Evolutionary conservation across 2,329 filamentous ascomycete genomes (phyloP), one percentile per base, ranked within the genome.

Genomic region (Penicillium hesseltinei): DNA sequence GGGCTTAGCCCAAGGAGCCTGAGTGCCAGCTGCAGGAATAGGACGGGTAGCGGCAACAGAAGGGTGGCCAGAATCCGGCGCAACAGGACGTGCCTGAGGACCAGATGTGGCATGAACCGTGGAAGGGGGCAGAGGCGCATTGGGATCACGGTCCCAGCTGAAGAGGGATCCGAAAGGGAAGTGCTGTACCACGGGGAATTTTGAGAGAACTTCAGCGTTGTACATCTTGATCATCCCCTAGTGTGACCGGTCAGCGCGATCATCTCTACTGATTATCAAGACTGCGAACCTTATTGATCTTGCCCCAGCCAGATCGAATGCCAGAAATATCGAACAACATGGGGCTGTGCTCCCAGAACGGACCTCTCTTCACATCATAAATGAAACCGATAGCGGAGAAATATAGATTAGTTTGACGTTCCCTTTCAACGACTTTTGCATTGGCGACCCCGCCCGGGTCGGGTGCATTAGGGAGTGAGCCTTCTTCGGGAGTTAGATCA

Each of bases 221-320:
- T 93, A 99, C 94, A 99, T 99, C 77, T 97, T 99, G 69, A 99
- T 86, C 94, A 99, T 97, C 51, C 94, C 94, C 87, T 89, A 25
- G 2, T 39, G 6, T 29, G 7, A 42, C 42, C 21, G 25, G 31
- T 58, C 19, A 61, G 56, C 35, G 3, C 21, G 33, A 51, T 38
- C 17, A 51, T 23, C 48, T 15, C 39, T 36, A 44, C 5, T 19
- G 17, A 9, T n/a, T 6, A 39, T 13, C 21, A 40, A 35, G 8
- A 27, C 7, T 44, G 57, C 58, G 44, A 65, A 84, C 84, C 80
- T 92, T 92, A 76, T 99, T 97, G 69, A 99, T 96, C 80, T 99
- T 99, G 36, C 90, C 94, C 94, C 94, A 99, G n/a, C 94, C 90
- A 56, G 88, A 88, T 64, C 85, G 86, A 62, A 99, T 89, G 11